A percentile compares a stretch with the other conserved stretches of the same genome.
phyloP scores from a whole-genome alignment of 345 rosid genomes.

The Populus pruinosa region DNA sequence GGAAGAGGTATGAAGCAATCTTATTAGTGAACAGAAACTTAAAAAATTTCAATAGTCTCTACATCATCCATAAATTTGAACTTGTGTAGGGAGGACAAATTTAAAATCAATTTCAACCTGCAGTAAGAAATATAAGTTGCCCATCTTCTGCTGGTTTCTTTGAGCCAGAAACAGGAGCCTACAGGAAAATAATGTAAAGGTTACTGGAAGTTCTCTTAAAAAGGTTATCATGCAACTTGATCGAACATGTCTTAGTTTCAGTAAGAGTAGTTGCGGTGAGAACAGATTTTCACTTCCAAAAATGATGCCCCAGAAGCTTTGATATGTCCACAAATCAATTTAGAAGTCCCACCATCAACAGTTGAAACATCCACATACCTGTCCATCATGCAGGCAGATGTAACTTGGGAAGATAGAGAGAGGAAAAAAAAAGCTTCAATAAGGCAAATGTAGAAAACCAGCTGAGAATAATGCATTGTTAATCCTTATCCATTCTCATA shows the following conservation, averaged over 20 bases:
- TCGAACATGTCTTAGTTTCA: background rate
- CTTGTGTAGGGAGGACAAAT: background rate
- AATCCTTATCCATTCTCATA: background rate
- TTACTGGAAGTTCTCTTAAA: conserved; percentile 1
- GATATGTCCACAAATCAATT: conserved; percentile 50
- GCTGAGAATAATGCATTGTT: background rate
- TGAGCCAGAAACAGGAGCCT: conserved; percentile 98
- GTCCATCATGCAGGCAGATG: conserved; percentile 10
- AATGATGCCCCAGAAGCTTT: conserved; percentile 71
- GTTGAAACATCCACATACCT: conserved; percentile 94
- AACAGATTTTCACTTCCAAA: conserved; percentile 58
- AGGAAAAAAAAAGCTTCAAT: background rate
- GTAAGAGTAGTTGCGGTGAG: background rate
- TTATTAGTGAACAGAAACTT: background rate
- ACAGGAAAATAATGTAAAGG: conserved; percentile 2
- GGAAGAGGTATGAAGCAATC: background rate
- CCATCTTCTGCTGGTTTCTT: conserved; percentile 95
- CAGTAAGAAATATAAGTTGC: conserved; percentile 82
- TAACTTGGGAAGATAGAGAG: background rate
- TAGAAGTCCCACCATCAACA: conserved; percentile 78
- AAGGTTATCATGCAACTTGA: background rate
- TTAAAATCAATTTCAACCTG: conserved; percentile 40
- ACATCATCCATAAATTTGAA: background rate
- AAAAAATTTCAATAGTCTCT: conserved; percentile 2
- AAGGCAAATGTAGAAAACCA: background rate